Conservation (phyloP, 2,329 filamentous ascomycete genomes). For the Chrysoporthe cubensis region DNA sequence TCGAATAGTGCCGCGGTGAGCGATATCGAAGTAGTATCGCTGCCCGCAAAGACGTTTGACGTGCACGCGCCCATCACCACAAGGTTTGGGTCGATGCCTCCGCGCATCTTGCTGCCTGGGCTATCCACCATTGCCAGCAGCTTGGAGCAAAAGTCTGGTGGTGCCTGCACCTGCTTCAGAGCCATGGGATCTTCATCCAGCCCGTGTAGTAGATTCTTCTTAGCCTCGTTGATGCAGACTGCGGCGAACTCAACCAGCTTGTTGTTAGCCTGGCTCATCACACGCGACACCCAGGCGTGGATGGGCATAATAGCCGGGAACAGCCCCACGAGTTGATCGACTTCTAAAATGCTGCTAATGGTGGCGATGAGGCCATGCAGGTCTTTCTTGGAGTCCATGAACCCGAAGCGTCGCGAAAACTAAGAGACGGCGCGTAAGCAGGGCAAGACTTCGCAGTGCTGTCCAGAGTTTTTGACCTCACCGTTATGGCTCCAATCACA, state of each 20-base stretch:
- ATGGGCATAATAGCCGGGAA: background rate
- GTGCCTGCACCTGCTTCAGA: conserved; percentile 24
- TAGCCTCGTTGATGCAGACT: conserved; percentile 11
- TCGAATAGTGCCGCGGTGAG: conserved; percentile 50
- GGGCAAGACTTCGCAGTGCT: background rate
- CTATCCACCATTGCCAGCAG: conserved; percentile 44
- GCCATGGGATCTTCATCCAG: background rate
- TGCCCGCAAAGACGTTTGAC: conserved; percentile 43
- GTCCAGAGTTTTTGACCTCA: background rate
- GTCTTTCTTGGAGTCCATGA: conserved; percentile 51
- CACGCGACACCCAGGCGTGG: background rate
- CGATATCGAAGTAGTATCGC: conserved; percentile 53
- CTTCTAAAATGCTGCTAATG: conserved; percentile 33
- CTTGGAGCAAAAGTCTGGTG: conserved; percentile 46
- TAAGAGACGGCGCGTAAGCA: conserved; percentile 60
- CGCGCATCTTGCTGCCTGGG: conserved; percentile 43
- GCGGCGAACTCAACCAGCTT: background rate
- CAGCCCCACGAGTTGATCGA: conserved; percentile 3
- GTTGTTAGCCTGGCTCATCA: background rate
- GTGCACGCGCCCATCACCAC: conserved; percentile 29
- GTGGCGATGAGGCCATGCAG: conserved; percentile 51
- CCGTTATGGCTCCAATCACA: conserved; percentile 56
- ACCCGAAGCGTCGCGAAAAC: conserved; percentile 45
- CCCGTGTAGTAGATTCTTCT: conserved; percentile 15
- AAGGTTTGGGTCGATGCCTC: background rate